Evolutionary conservation across 225 moss, liverwort and hornwort genomes (phyloP), one percentile per base, ranked within the genome.

Genomic region (Pseudoscleropodium purum): DNA sequence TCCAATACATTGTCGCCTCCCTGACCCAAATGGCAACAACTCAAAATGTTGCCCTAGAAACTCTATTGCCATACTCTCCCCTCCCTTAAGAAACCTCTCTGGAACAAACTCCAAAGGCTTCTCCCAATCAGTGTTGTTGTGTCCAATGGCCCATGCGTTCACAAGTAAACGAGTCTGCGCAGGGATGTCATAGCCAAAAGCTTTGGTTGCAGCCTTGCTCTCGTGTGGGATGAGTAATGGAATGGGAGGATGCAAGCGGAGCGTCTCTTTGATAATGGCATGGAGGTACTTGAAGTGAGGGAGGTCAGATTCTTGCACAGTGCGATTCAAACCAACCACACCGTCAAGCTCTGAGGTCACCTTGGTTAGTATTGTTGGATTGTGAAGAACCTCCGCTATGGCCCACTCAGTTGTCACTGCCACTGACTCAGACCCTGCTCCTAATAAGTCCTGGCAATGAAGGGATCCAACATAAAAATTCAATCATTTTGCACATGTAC

Each of bases 1-100:
- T 1, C 79, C 78, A 0, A 19, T 47, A 47, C 84, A 89, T 19
- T 9, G 8, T 4, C 79, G 49, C 16, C 79, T 47, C 4, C 79
- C 79, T 0, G 61, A 84, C 0, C 79, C 85, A 39, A 89, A 89
- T 0, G 60, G 69, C 11, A 79, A 29, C 2, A 68, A 79, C 5
- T 60, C 39, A 27, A 41, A 89, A 25, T 89, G 29, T 25, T 89
- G 89, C 6, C 89, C 69, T 0, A 23, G 3, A 7, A 85, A 84
- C 3, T 49, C 23, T 4, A 0, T 60, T 6, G 5, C 10, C 1
- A 2, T 57, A 52, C 43, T 36, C 2, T 36, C 7, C 0, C 18
- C 54, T 34, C 56, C 65, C 1, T 43, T 33, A 12, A 89, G 0
- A n/a, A 89, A 89, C 39, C 79, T 47, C 77, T 89, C 60, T 0